phyloP scores from a whole-genome alignment of 2,329 filamentous ascomycete species.

The Monosporascus sp. region DNA sequence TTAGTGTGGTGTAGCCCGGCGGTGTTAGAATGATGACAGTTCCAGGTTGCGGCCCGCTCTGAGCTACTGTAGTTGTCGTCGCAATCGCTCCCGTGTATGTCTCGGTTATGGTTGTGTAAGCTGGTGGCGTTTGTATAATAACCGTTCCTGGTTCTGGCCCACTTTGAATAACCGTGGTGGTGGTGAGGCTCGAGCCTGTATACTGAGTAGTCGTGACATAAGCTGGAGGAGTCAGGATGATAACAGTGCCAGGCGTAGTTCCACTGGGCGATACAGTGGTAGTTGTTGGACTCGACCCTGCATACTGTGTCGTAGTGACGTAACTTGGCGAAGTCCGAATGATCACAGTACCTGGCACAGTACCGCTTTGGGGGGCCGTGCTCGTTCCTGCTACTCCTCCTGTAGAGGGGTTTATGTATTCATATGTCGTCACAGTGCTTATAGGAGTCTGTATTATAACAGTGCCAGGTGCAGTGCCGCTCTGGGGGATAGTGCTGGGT shows the following conservation, averaged over 20 bases:
- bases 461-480: background rate
- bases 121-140: background rate
- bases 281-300: background rate
- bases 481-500: background rate
- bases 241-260: background rate
- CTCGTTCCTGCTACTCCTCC: background rate
- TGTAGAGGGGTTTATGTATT: background rate
- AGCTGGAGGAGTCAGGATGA: background rate
- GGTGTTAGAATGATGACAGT: background rate
- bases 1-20: conserved; percentile 1
- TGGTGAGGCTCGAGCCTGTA: background rate
- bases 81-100: background rate
- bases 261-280: background rate
- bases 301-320: conserved; percentile 6
- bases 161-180: background rate
- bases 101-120: background rate
- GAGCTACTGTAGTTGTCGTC: background rate
- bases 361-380: conserved; percentile 1
- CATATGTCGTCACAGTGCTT: background rate
- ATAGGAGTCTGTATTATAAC: conserved; percentile 1
- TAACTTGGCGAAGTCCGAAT: conserved; percentile 4
- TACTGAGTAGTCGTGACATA: background rate
- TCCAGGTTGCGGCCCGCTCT: background rate
- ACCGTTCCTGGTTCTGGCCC: background rate
- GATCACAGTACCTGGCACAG: conserved; percentile 5